Evolutionary conservation across 1,284 basidiomycete genomes (phyloP), one percentile per base, ranked within the genome.

Genomic region (Pholiota adiposa): DNA sequence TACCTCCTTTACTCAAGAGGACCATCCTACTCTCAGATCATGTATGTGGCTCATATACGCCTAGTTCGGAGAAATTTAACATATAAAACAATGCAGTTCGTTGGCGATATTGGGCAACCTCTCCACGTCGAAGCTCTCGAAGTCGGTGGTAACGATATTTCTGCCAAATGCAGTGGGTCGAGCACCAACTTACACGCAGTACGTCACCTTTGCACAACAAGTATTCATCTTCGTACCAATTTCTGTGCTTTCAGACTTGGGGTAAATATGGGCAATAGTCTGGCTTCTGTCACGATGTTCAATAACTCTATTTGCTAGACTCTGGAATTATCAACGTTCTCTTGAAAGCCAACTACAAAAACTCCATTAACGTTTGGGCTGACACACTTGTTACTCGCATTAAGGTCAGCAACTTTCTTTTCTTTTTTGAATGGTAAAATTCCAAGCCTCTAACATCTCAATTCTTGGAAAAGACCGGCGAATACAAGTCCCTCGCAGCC

Each of bases 91-190:
- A 23, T 41, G 21, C 63, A 83, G 79, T 83, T 84, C 66, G 66
- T 84, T 49, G 82, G 82, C 16, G 82, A 84, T 60, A 79, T 84
- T 58, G 77, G 80, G 9, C 82, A 83, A 63, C 81, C 82, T 6
- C 72, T 84, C 38, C 81, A 83, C 62, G 79, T 79, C 48, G 80
- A 82, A 69, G 77, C 73, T 23, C 62, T 73, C 29, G 73, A 72
- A 58, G 69, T 75, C 7, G 80, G 80, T n/a, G 80, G 78, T 12
- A 82, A 81, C 61, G 70, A 70, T 29, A 79, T 82, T 46, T 64
- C 59, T 29, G 77, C 74, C 29, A 75, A 60, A 43, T 82, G 80
- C 67, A 70, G 64, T 51, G 79, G 79, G 8, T 67, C 69, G 5
- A 73, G 65, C 11, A 82, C 78, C 16, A 85, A 86, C 64, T 69